Percentiles rank a stretch among this genome's conserved stretches.
Evolutionary conservation across 2,329 filamentous ascomycete genomes (phyloP).

Genomic region (Elsinoe arachidis): DNA sequence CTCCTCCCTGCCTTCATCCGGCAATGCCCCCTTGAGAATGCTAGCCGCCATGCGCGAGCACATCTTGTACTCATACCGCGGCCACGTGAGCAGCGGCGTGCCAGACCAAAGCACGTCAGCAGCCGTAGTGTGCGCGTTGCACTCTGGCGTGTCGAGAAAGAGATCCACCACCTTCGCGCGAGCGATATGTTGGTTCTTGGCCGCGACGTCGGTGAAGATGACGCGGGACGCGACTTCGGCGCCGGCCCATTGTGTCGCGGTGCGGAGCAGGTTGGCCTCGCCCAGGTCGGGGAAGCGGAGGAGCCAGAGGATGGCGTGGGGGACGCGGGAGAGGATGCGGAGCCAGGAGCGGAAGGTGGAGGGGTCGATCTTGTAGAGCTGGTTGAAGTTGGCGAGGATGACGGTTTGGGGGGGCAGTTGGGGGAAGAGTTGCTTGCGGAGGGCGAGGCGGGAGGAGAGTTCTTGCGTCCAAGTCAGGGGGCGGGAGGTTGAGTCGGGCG

Average conservation of each 20-base stretch:
- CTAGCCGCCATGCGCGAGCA: conserved; percentile 96
- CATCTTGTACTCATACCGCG: conserved; percentile 96
- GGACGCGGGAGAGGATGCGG: conserved; percentile 74
- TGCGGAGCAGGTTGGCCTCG: conserved; percentile 73
- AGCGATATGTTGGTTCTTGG: conserved; percentile 88
- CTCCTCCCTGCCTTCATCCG: conserved; percentile 58
- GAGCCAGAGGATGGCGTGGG: conserved; percentile 87
- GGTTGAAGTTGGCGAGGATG: conserved; percentile 96
- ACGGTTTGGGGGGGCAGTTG: conserved; percentile 70
- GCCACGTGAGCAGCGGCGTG: conserved; percentile 81
- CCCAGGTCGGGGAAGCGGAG: conserved; percentile 93
- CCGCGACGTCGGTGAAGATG: conserved; percentile 92
- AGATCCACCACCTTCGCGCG: conserved; percentile 86
- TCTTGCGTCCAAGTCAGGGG: conserved; percentile 74
- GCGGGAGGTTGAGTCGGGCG: conserved; percentile 59
- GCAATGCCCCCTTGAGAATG: conserved; percentile 82
- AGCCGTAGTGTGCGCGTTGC: conserved; percentile 95
- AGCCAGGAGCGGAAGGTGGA: conserved; percentile 95
- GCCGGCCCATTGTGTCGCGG: conserved; percentile 75
- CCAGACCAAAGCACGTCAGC: conserved; percentile 95
- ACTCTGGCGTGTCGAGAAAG: conserved; percentile 94
- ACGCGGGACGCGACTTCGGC: conserved; percentile 76
- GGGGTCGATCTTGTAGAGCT: conserved; percentile 98
- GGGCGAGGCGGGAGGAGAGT: conserved; percentile 72
- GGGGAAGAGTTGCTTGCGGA: conserved; percentile 90